These are phyloP conservation scores for Coniochaeta pulveracea DNA, from an alignment of 2,329 filamentous ascomycete species.

Conservation along the genomic window DNA sequence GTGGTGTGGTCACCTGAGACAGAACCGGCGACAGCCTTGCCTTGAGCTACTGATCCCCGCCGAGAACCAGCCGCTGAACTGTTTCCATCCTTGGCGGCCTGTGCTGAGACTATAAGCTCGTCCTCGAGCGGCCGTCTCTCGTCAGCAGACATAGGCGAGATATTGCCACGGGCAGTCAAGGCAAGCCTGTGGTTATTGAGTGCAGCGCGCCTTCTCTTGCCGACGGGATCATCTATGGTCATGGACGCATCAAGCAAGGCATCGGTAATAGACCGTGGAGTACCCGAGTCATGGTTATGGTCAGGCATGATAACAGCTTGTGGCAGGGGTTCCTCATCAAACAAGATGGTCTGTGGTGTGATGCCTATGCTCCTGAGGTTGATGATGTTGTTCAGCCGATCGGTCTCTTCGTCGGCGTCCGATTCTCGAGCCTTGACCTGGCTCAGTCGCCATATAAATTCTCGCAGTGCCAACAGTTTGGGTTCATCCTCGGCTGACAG, in stretches of 20 bases:
- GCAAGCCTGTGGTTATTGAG: slow-evolving; percentile 38
- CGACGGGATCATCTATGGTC: slow-evolving; percentile 61
- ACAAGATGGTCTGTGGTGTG: slow-evolving; percentile 81
- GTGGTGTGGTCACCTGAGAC: too few species aligned
- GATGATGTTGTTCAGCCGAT: slow-evolving; percentile 58
- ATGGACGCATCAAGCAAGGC: slow-evolving; percentile 86
- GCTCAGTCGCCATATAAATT: slow-evolving; percentile 84
- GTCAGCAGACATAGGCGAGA: slow-evolving; percentile 26
- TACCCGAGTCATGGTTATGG: slow-evolving; percentile 24
- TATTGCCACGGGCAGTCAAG: slow-evolving; percentile 23
- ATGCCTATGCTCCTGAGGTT: slow-evolving; percentile 65
- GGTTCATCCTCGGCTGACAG: slow-evolving; percentile 75
- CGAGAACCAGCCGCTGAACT: slow-evolving; percentile 7
- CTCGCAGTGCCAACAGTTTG: slow-evolving; percentile 74
- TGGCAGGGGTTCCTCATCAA: slow-evolving; percentile 61
- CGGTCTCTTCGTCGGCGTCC: slow-evolving; percentile 16
- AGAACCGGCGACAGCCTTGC: slow-evolving; percentile 10
- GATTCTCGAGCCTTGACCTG: slow-evolving; percentile 53
- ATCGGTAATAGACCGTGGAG: slow-evolving; percentile 72
- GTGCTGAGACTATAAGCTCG: slow-evolving; percentile 13
- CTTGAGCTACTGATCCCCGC: slow-evolving; percentile 18
- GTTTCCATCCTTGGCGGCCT: slow-evolving; percentile 15
- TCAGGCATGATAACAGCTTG: slow-evolving; percentile 21
- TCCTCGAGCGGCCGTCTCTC: slow-evolving; percentile 18
- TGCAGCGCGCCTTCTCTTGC: slow-evolving; percentile 39